These are phyloP conservation scores for Termitomyces eurrhizus DNA, from an alignment of 768 basidiomycete genomes.

Conservation along the genomic window DNA sequence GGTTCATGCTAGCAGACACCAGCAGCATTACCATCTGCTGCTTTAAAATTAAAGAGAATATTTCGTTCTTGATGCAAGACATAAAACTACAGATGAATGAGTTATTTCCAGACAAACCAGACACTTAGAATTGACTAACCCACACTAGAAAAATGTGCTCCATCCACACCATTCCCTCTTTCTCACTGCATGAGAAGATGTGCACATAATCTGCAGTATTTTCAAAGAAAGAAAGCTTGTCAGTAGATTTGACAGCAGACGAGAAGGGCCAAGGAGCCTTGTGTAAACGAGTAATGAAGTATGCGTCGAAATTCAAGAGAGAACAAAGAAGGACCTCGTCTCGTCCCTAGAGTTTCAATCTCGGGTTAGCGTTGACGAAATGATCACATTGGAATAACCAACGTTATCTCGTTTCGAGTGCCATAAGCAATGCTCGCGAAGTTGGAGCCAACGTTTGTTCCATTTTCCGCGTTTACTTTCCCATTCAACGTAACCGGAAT, in stretches of 20 bases:
- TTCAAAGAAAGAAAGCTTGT: constrained; percentile 84
- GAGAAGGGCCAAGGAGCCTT: constrained; percentile 82
- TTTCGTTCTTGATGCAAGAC: constrained; percentile 78
- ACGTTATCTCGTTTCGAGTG: constrained; percentile 89
- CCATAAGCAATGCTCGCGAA: constrained; percentile 84
- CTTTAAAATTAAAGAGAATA: constrained; percentile 50
- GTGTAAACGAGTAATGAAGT: constrained; percentile 68
- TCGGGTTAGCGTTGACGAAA: constrained; percentile 4
- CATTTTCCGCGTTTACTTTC: constrained; percentile 93
- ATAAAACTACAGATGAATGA: constrained; percentile 56
- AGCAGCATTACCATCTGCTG: constrained; percentile 23
- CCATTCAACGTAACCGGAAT: constrained; percentile 75
- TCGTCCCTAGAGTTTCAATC: constrained; percentile 55
- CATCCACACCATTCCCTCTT: constrained; percentile 75
- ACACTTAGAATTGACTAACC: constrained; percentile 42
- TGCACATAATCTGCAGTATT: constrained; percentile 86
- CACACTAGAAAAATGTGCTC: constrained; percentile 78
- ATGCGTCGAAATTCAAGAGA: constrained; percentile 86
- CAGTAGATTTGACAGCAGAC: constrained; percentile 87
- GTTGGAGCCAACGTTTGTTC: constrained; percentile 87
- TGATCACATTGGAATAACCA: constrained; percentile 18
- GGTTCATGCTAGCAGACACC: background rate
- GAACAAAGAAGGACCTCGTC: constrained; percentile 82
- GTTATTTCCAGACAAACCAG: background rate
- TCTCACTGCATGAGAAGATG: constrained; percentile 73